Percentiles rank a stretch among this genome's conserved stretches.
These are phyloP conservation scores for Hanseniaspora occidentalis DNA, from an alignment of 805 yeast genomes.

Conservation along the genomic window DNA sequence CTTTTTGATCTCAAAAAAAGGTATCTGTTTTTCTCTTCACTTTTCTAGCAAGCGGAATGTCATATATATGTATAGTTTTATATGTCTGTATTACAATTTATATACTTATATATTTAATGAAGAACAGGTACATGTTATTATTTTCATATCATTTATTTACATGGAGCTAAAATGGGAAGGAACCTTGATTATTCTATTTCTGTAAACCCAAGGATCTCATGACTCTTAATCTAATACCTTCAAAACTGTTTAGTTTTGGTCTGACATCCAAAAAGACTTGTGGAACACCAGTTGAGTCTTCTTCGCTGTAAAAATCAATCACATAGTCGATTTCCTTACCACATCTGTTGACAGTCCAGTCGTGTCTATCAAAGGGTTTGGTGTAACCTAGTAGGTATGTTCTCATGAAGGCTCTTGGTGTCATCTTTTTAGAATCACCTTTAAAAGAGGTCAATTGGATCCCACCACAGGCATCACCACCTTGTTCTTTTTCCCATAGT, in stretches of 20 bases:
- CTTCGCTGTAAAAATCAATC: constrained; percentile 67
- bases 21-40: too few relatives aligned
- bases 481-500: constrained; percentile 62
- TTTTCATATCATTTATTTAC: not conserved
- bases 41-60: too few relatives aligned
- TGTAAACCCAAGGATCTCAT: constrained; percentile 45
- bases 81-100: too few relatives aligned
- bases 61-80: too few relatives aligned
- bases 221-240: constrained; percentile 66
- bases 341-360: constrained; percentile 81
- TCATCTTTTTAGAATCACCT: constrained; percentile 75
- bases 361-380: constrained; percentile 91
- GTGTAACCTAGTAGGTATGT: constrained; percentile 49
- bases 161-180: not conserved
- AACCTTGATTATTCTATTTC: not conserved
- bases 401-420: constrained; percentile 77
- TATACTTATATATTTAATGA: too few relatives aligned
- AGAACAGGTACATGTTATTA: too few relatives aligned
- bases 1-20: too few relatives aligned
- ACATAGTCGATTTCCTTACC: constrained; percentile 80
- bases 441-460: constrained; percentile 73
- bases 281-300: constrained; percentile 30
- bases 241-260: constrained; percentile 74
- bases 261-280: constrained; percentile 76
- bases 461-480: constrained; percentile 67